phyloP scores from a whole-genome alignment of 73 alveolate species.

The Blepharisma stoltei region DNA sequence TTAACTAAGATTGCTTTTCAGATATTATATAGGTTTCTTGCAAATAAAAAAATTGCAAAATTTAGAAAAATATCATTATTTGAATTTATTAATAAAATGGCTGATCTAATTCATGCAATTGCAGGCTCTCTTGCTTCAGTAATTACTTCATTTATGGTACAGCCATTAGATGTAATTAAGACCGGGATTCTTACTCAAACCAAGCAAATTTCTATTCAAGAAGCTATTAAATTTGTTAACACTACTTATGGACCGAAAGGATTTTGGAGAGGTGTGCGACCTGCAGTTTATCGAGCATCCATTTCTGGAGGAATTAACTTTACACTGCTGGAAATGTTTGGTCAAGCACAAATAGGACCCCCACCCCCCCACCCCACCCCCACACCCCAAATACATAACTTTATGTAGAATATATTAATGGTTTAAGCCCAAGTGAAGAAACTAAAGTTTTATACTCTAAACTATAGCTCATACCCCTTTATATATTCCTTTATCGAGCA shows the following conservation, averaged over 20 bases:
- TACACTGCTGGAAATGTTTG: constrained; percentile 9
- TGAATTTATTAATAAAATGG: not conserved
- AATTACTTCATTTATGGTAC: constrained; percentile 10
- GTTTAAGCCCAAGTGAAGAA: too few species aligned
- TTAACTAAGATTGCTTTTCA: too few species aligned
- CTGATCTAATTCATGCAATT: too few species aligned
- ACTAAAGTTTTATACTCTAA: too few species aligned
- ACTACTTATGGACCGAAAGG: not conserved
- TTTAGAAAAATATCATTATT: not conserved
- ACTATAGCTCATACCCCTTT: too few species aligned
- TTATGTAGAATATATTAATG: too few species aligned
- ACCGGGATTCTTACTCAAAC: not conserved
- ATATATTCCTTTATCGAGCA: too few species aligned
- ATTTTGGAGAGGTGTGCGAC: constrained; percentile 18
- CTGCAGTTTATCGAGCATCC: constrained; percentile 7
- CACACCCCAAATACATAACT: too few species aligned
- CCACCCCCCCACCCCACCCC: too few species aligned
- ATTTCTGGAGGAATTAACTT: constrained; percentile 4
- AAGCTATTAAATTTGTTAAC: not conserved
- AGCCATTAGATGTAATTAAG: constrained; percentile 24
- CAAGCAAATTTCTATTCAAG: not conserved
- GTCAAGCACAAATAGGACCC: too few species aligned
- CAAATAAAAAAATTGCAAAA: too few species aligned
- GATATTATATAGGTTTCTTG: too few species aligned
- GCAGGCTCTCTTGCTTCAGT: not conserved